Conservation (phyloP, 177 flowering plant genomes). For the Vitis hybrid region DNA sequence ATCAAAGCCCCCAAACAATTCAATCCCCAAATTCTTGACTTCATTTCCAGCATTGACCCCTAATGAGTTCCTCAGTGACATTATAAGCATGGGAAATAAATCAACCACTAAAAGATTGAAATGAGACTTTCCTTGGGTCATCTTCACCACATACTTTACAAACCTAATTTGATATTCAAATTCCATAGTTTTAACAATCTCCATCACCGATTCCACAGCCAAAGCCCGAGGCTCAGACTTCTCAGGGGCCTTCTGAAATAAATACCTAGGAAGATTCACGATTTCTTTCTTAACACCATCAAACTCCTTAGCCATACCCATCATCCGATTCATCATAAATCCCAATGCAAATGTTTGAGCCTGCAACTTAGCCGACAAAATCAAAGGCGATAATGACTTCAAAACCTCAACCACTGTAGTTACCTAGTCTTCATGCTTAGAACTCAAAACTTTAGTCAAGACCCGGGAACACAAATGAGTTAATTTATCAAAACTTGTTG, state of each 20-base stretch:
- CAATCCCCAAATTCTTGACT: slow-evolving; percentile 46
- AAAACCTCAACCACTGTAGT: slow-evolving; percentile 62
- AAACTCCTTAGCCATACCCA: slow-evolving; percentile 33
- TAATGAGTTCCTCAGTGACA: slow-evolving; percentile 42
- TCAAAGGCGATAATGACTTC: slow-evolving; percentile 56
- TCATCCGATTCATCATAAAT: slow-evolving; percentile 53
- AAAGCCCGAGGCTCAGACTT: slow-evolving; percentile 75
- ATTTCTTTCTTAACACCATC: slow-evolving; percentile 59
- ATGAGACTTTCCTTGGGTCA: slow-evolving; percentile 68
- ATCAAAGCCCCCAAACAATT: neutral
- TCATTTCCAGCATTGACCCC: slow-evolving; percentile 33
- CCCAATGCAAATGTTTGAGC: slow-evolving; percentile 57
- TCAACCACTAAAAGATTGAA: slow-evolving; percentile 77
- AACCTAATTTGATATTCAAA: slow-evolving; percentile 59
- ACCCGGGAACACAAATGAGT: too few relatives aligned
- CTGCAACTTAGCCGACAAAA: slow-evolving; percentile 58
- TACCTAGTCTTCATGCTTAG: slow-evolving; percentile 69
- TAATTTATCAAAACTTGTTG: too few relatives aligned
- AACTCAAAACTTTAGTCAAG: slow-evolving; percentile 38
- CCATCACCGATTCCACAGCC: slow-evolving; percentile 83
- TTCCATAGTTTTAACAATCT: slow-evolving; percentile 65
- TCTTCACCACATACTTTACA: slow-evolving; percentile 71
- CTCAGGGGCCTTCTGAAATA: slow-evolving; percentile 78
- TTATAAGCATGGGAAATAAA: slow-evolving; percentile 49
- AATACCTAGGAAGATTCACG: slow-evolving; percentile 66